Evolutionary conservation across 2,329 filamentous ascomycete genomes (phyloP), one percentile per base, ranked within the genome.

Genomic region (Claviceps lovelessii): DNA sequence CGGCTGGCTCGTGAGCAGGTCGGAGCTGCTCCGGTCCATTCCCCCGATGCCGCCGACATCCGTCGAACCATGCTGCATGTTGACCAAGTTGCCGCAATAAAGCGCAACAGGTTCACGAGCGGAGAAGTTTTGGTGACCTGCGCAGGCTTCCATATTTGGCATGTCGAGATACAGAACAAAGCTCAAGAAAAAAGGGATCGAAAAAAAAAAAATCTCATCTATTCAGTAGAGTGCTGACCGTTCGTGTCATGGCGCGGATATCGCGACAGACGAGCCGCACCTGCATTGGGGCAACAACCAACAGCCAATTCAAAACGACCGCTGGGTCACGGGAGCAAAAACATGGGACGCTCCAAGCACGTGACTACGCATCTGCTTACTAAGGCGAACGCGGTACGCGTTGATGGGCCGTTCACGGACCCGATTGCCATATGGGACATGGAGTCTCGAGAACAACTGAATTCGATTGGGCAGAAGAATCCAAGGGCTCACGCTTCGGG

Each of bases 351-450:
- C n/a, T 42, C 6, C 9, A 29, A 13, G 59, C 61, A 62, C 60
- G 59, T 60, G 59, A 39, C 15, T 28, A 52, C 59, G 60, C 58
- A 60, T 57, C 46, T 31, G 66, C 59, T 69, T 63, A 69, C 64
- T 67, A 64, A 68, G 57, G 10, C 53, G 53, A 29, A 68, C 63
- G 62, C 67, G 67, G 55, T 61, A 65, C 66, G 66, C 64, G 58
- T 31, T 44, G n/a, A 47, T 33, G 5, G 5, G 4, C 23, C 23
- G 9, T 35, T 28, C 42, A n/a, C 53, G 23, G 41, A 46, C 51
- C 37, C 31, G 41, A 52, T 31, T 5, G 19, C 39, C 9, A 19
- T 17, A 46, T 37, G 41, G 19, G 19, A 28, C 11, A 7, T 17
- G 35, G 39, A 28, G 4, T 23, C 23, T 15, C 29, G 29, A 45